phyloP scores from a whole-genome alignment of 2,329 filamentous ascomycete genomes.

The Lachnellula arida region DNA sequence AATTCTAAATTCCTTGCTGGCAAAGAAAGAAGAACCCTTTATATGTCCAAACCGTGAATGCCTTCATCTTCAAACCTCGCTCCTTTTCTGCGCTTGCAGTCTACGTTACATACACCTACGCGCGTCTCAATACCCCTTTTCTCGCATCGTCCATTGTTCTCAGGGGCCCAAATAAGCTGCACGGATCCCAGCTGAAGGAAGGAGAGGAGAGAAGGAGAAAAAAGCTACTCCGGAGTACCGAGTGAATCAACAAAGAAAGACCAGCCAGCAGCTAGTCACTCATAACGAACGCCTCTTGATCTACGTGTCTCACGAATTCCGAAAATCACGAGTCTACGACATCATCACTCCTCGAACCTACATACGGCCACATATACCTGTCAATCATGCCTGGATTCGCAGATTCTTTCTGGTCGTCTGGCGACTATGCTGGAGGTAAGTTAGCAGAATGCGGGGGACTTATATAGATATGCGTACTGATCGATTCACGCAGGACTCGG shows the following conservation, averaged over 20 bases:
- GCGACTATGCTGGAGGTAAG: slow-evolving; percentile 90
- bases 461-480: slow-evolving; percentile 9
- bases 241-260: neutral
- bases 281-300: neutral
- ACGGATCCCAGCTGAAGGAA: neutral
- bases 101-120: neutral
- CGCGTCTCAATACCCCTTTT: too few species aligned
- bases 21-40: slow-evolving; percentile 2
- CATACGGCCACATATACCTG: slow-evolving; percentile 6
- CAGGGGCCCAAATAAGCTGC: neutral
- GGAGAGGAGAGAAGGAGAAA: neutral
- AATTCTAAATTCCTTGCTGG: slow-evolving; percentile 2
- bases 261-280: neutral
- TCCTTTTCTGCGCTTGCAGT: slow-evolving; percentile 2
- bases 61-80: slow-evolving; percentile 12
- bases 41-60: slow-evolving; percentile 10
- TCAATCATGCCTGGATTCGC: slow-evolving; percentile 78
- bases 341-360: slow-evolving; percentile 1
- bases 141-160: neutral
- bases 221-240: too few species aligned
- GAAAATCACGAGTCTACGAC: neutral
- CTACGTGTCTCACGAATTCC: neutral
- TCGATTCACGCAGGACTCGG: slow-evolving; percentile 59
- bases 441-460: slow-evolving; percentile 3
- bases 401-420: slow-evolving; percentile 89